Base-by-base conservation (phyloP, 1,139 yeast species). In the Blastobotrys serpentis region DNA sequence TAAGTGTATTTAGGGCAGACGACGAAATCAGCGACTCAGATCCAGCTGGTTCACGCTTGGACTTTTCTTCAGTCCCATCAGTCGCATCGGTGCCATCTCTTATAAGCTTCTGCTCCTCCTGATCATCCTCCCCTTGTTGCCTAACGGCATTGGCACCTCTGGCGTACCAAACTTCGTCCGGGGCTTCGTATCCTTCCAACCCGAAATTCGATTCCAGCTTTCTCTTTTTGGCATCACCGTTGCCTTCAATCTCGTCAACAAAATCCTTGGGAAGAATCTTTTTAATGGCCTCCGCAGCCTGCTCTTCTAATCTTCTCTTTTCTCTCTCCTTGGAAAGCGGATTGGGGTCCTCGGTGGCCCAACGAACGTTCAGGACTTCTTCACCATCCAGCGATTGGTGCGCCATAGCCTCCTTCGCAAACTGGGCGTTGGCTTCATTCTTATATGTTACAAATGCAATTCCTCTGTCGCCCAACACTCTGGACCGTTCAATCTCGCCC, bases 391-490 rank as follows among this genome's bases (percentile, higher is more conserved):
- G 66, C 4, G 86, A 76, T 63, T 92, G 98, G 48, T 82, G 81
- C 40, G 83, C 79, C 95, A 89, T 86, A 2, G 95, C 95, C 63
- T 89, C 98, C 61, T 87, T 86, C 1, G 96, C 96, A 72, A 90
- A 90, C 65, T 90, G 97, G 0, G 97, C 97, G 61, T 78, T 82
- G 25, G 75, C 65, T 59, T 87, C 96, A 39, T 75, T 66, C 48
- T 74, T 73, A 63, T 72, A 92, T 0, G 87, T 84, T 6, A 92
- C 78, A 68, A 92, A 90, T 0, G 89, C 96, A 64, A 92, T 82
- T 37, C 82, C 81, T 58, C 84, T 81, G 39, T 70, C 72, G 47
- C 75, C 73, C 14, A 87, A 68, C 8, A 84, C 84, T 51, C 85
- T 75, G 14, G 69, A 74, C 48, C 82, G 75, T 37, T 79, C 90